These are phyloP conservation scores for Chiua virens DNA, from an alignment of 768 basidiomycete species.

Conservation along the genomic window DNA sequence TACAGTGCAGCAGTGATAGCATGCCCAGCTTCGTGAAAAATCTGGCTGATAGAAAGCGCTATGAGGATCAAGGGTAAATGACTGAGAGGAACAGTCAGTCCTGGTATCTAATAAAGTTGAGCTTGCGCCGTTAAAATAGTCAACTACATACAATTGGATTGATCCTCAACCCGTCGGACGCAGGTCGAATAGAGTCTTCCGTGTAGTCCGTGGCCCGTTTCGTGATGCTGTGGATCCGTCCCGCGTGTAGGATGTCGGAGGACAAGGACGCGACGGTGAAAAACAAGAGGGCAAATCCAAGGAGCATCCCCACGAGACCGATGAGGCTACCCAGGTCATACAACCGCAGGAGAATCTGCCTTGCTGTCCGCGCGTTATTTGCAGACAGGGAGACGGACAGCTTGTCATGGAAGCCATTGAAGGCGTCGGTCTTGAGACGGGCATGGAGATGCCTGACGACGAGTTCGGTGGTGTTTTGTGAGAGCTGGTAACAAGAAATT, in stretches of 20 bases:
- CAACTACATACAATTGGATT: conserved; percentile 31
- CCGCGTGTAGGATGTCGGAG: conserved; percentile 10
- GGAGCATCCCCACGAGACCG: conserved; percentile 49
- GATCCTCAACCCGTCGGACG: conserved; percentile 14
- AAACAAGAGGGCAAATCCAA: conserved; percentile 39
- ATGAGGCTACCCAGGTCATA: conserved; percentile 53
- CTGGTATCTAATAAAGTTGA: conserved; percentile 61
- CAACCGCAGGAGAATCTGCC: conserved; percentile 30
- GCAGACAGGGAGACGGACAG: conserved; percentile 37
- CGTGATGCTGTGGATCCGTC: conserved; percentile 3
- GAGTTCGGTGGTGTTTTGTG: conserved; percentile 18
- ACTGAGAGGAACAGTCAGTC: conserved; percentile 72
- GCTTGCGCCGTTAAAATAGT: background rate
- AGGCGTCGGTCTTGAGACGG: conserved; percentile 47
- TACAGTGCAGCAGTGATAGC: conserved; percentile 74
- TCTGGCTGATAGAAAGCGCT: conserved; percentile 61
- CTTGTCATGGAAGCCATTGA: conserved; percentile 50
- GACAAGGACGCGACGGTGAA: conserved; percentile 32
- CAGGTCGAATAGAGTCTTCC: background rate
- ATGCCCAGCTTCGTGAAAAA: conserved; percentile 82
- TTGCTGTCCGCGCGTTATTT: conserved; percentile 26
- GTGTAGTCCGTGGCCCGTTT: conserved; percentile 15
- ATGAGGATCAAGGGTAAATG: conserved; percentile 67
- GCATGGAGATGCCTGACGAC: conserved; percentile 29
- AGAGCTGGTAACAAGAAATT: conserved; percentile 22